phyloP scores from a whole-genome alignment of 1,139 yeast genomes.

The Hyphopichia wangnamkhiaoensis region DNA sequence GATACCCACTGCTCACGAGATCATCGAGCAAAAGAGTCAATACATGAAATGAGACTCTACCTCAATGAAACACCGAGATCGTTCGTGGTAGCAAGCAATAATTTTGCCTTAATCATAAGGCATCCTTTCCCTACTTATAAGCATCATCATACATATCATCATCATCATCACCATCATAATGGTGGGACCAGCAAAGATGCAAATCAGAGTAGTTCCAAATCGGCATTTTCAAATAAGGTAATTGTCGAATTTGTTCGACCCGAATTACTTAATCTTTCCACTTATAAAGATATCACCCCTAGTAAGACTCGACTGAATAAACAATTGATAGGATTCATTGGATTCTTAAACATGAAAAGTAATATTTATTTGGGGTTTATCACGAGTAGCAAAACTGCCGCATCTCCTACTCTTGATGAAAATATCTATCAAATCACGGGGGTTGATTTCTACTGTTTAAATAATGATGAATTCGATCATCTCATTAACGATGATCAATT shows the following conservation, averaged over 20 bases:
- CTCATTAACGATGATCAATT: slow-evolving; percentile 22
- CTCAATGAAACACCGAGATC: slow-evolving; percentile 57
- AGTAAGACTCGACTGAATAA: slow-evolving; percentile 22
- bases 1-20: neutral
- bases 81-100: slow-evolving; percentile 50
- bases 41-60: slow-evolving; percentile 57
- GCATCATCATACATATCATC: slow-evolving; percentile 23
- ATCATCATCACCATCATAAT: slow-evolving; percentile 32
- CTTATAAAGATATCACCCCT: slow-evolving; percentile 45
- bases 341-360: slow-evolving; percentile 57
- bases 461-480: slow-evolving; percentile 55
- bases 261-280: slow-evolving; percentile 37
- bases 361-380: slow-evolving; percentile 59
- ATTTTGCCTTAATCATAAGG: slow-evolving; percentile 52
- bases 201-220: slow-evolving; percentile 5
- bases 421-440: slow-evolving; percentile 52
- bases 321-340: slow-evolving; percentile 57
- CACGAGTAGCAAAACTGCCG: slow-evolving; percentile 56
- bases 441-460: slow-evolving; percentile 65
- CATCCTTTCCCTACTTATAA: slow-evolving; percentile 42
- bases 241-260: slow-evolving; percentile 51
- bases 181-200: slow-evolving; percentile 14
- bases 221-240: slow-evolving; percentile 29
- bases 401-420: slow-evolving; percentile 58
- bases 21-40: too few relatives aligned